Base-by-base conservation (phyloP, 2,329 filamentous ascomycete genomes). In the Claviceps monticola region DNA sequence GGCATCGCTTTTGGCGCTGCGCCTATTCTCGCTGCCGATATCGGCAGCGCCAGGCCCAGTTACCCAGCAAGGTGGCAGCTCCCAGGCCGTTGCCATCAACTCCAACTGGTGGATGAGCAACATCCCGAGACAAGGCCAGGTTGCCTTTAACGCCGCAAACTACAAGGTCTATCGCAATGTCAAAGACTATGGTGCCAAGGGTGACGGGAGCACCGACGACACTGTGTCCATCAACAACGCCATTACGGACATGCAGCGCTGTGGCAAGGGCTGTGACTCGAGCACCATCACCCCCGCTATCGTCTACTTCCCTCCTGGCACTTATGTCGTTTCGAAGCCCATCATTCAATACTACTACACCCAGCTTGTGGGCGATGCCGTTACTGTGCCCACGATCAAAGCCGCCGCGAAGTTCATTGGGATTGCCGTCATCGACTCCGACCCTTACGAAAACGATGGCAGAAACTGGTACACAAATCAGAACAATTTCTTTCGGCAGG, bases 291-390 rank as follows among this genome's bases (percentile, higher is more conserved):
- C 82, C 1, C 91, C 91, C 0, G 91, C 88, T 26, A 72, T 97
- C 14, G 81, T 97, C 50, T 97, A 95, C 73, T 95, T 97, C 73
- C 90, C 89, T 41, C 74, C 87, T 11, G 90, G 91, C 57, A 94
- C 82, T 52, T 97, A 96, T 63, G 62, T 86, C 17, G 83, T 97
- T 59, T 88, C 82, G 64, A 77, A 74, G 61, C 87, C 91, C 21
- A 80, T 97, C 58, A 70, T 89, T 49, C 84, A 89, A 65, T 84
- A 84, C 68, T 97, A 97, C 75, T 95, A 95, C 73, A 95, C 90
- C 9, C 89, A 96, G 66, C 80, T 97, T 55, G 75, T 96, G 38
- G 91, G 91, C 53, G 89, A 97, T 71, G 82, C 84, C 48, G 63
- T 79, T 60, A 73, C 78, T 56, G 68, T 83, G 14, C 89, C 91